phyloP scores from a whole-genome alignment of 2,329 filamentous ascomycete genomes.

The Neurospora crassa region DNA sequence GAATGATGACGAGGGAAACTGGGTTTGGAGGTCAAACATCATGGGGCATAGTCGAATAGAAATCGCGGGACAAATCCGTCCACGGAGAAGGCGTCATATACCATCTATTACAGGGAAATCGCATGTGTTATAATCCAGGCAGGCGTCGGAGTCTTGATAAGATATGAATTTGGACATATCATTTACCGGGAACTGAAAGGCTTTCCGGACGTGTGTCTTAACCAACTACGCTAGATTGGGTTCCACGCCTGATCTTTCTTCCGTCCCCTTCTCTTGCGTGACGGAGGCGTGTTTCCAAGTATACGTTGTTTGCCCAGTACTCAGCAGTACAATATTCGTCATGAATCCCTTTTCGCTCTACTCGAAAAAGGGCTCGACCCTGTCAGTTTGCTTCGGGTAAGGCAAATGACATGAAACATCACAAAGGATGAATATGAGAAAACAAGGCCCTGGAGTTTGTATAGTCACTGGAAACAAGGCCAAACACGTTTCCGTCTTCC shows the following conservation, averaged over 20 bases:
- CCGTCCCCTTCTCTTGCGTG: not conserved
- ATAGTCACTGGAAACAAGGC: not conserved
- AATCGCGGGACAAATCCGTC: not conserved
- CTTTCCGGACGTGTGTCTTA: not conserved
- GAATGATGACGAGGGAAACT: constrained; percentile 3
- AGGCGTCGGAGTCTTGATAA: not conserved
- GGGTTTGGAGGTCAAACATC: constrained; percentile 6
- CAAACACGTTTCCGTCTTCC: not conserved
- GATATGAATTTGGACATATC: not conserved
- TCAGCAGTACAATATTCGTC: not conserved
- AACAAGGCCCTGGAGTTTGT: not conserved
- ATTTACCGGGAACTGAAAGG: not conserved
- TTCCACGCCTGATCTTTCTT: not conserved
- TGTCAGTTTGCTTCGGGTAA: not conserved
- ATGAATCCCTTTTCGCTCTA: not conserved
- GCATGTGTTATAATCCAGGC: not conserved
- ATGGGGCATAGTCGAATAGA: not conserved
- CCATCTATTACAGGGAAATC: not conserved
- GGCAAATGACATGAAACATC: not conserved
- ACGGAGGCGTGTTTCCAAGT: not conserved
- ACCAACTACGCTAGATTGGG: not conserved
- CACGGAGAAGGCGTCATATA: not conserved
- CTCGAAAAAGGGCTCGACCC: not conserved
- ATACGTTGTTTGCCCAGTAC: not conserved
- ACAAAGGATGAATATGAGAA: not conserved